Evolutionary conservation across 2,329 filamentous ascomycete genomes (phyloP), one percentile per base, ranked within the genome.

Genomic region (Colletotrichum australisinense): DNA sequence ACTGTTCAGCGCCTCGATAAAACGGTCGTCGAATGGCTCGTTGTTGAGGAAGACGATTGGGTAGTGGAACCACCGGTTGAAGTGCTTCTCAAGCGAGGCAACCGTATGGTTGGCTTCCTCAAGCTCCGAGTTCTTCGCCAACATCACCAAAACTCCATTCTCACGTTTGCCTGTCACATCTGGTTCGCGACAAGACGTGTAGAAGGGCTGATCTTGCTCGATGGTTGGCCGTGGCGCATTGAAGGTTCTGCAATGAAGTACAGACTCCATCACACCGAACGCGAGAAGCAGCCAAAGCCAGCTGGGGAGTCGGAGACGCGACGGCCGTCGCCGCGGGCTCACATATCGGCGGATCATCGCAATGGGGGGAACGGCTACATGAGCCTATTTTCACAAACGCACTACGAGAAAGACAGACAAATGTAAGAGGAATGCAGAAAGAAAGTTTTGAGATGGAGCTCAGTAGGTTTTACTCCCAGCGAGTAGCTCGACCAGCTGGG

Each of bases 41-140:
- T 87, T 82, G 77, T 87, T 87, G 67, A 87, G 79, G 74, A 87
- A 87, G 38, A 87, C 76, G 72, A 84, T 81, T 4, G 85, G 85
- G 75, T 87, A 87, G 70, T 85, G 80, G 78, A 84, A 87, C 82
- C 84, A 85, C 67, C 80, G 79, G 79, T 87, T 87, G 79, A 86
- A 87, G 69, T 84, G 83, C 26, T 76, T 75, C 77, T 87, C 84
- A 62, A 87, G 80, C 35, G 80, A 84, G 19, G 77, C 74, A n/a
- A 87, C 77, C 3, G 84, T 83, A 65, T 80, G 79, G 66, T 82
- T 81, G 1, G 84, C 84, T 73, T 80, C 79, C 30, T 80, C 75
- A 11, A 84, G 81, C 76, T 87, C 85, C 26, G 78, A 77, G 76
- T 87, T 87, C 49, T 85, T 84, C 64, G 84, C 84, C 68, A 87